These are phyloP conservation scores for Chloranthus sessilifolius DNA, from an alignment of 164 flowering plant species.

Conservation along the genomic window DNA sequence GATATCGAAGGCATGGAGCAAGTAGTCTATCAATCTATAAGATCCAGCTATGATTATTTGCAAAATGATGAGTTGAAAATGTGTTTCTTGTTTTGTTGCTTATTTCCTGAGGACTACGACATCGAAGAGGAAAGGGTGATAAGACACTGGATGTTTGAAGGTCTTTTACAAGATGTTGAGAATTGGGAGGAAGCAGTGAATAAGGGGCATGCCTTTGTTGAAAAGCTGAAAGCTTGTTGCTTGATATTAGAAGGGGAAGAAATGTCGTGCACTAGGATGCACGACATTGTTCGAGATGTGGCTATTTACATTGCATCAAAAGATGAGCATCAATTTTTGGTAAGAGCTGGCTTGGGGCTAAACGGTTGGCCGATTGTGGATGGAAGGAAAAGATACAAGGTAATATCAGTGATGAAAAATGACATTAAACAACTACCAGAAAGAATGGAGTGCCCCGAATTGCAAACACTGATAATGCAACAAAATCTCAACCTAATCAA, in stretches of 20 bases:
- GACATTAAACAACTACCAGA: constrained; percentile 8
- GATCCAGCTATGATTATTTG: constrained; percentile 12
- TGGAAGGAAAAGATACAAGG: not conserved
- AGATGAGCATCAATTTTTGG: not conserved
- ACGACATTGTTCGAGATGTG: constrained; percentile 16
- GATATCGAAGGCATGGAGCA: not conserved
- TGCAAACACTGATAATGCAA: not conserved
- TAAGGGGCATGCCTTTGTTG: not conserved
- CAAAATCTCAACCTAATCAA: too few relatives aligned
- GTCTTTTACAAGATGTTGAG: not conserved
- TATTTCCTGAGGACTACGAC: not conserved
- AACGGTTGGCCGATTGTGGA: not conserved
- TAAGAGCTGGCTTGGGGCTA: not conserved
- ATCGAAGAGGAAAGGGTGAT: not conserved
- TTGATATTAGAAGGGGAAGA: constrained; percentile 8
- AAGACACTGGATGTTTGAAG: constrained; percentile 9
- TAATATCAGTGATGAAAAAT: not conserved
- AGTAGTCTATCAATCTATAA: not conserved
- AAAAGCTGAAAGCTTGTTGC: constrained; percentile 8
- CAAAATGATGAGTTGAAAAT: constrained; percentile 7
- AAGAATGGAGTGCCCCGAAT: constrained; percentile 5
- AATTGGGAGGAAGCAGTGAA: constrained; percentile 8
- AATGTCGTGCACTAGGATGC: not conserved
- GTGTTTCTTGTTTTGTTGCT: constrained; percentile 15
- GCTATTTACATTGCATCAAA: constrained; percentile 12